Percentiles rank a stretch among this genome's conserved stretches.
Conservation (phyloP, 257 asterid species). For the Capsicum chinense region DNA sequence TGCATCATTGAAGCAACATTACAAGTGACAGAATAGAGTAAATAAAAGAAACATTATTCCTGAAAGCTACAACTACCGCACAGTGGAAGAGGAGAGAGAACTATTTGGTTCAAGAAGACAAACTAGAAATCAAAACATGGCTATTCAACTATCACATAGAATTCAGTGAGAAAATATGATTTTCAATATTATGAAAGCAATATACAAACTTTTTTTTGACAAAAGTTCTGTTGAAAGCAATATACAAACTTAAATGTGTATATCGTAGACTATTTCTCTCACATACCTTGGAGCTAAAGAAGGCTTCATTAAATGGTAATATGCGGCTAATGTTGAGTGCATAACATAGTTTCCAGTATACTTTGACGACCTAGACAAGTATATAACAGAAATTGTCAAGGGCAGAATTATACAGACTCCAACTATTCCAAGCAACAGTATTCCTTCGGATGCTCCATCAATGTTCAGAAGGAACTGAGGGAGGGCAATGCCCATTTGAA, state of each 20-base stretch:
- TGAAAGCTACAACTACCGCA: not conserved
- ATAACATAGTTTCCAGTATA: constrained; percentile 97
- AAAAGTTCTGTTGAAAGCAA: not conserved
- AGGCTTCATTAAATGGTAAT: constrained; percentile 94
- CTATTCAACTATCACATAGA: not conserved
- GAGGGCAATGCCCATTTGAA: constrained; percentile 98
- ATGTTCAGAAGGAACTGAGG: constrained; percentile 90
- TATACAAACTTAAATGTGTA: not conserved
- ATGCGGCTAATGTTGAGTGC: constrained; percentile 92
- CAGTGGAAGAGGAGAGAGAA: not conserved
- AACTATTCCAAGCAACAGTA: constrained; percentile 91
- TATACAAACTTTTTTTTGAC: not conserved
- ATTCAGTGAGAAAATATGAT: not conserved
- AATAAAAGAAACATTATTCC: not conserved
- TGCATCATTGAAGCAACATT: constrained; percentile 48
- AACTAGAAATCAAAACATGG: not conserved
- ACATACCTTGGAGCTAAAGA: constrained; percentile 97
- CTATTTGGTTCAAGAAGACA: constrained; percentile 3
- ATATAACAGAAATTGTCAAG: constrained; percentile 83
- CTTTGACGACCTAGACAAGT: constrained; percentile 91
- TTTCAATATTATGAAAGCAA: not conserved
- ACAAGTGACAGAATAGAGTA: constrained; percentile 25
- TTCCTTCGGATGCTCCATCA: constrained; percentile 95
- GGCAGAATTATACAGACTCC: constrained; percentile 96
- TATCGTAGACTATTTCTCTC: not conserved